A percentile compares a stretch with the other conserved stretches of the same genome.
Evolutionary conservation across 352 stramenopile species (phyloP).

Genomic region (Phytophthora citrophthora): DNA sequence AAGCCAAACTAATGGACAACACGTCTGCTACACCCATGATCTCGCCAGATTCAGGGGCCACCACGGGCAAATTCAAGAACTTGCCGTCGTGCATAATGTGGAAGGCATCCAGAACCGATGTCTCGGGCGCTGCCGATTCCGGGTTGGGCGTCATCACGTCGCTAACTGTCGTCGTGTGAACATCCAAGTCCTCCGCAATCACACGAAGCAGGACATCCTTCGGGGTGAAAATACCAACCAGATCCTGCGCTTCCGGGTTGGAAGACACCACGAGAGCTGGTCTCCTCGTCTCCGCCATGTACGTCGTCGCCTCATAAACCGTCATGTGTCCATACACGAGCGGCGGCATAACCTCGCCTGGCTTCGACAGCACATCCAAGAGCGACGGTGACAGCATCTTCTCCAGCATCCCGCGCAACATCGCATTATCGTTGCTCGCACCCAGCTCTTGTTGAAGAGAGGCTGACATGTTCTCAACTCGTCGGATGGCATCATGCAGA

Average conservation of each 20-base stretch:
- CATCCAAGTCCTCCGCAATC: slow-evolving; percentile 90
- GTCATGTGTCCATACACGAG: slow-evolving; percentile 76
- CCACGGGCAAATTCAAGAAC: slow-evolving; percentile 97
- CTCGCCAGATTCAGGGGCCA: slow-evolving; percentile 71
- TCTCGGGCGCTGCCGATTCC: slow-evolving; percentile 93
- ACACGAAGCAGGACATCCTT: slow-evolving; percentile 98
- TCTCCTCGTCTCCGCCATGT: slow-evolving; percentile 82
- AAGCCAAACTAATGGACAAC: slow-evolving; percentile 76
- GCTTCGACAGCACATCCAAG: slow-evolving; percentile 69
- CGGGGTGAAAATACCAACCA: slow-evolving; percentile 98
- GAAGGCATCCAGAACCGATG: slow-evolving; percentile 96
- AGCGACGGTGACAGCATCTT: slow-evolving; percentile 89
- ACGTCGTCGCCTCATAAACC: slow-evolving; percentile 73
- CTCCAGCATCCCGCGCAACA: slow-evolving; percentile 84
- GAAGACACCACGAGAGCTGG: slow-evolving; percentile 78
- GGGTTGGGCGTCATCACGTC: slow-evolving; percentile 97
- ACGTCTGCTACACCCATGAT: slow-evolving; percentile 87
- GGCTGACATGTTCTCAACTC: slow-evolving; percentile 92
- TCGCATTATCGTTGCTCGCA: slow-evolving; percentile 56
- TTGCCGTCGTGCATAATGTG: slow-evolving; percentile 99
- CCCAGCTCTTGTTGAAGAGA: slow-evolving; percentile 82
- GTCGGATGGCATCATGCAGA: slow-evolving; percentile 97
- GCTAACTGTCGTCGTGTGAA: slow-evolving; percentile 89
- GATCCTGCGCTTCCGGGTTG: slow-evolving; percentile 51
- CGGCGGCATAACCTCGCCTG: slow-evolving; percentile 70